Evolutionary conservation across 2,329 filamentous ascomycete genomes (phyloP).

Genomic region (Aspergillus vadensis): DNA sequence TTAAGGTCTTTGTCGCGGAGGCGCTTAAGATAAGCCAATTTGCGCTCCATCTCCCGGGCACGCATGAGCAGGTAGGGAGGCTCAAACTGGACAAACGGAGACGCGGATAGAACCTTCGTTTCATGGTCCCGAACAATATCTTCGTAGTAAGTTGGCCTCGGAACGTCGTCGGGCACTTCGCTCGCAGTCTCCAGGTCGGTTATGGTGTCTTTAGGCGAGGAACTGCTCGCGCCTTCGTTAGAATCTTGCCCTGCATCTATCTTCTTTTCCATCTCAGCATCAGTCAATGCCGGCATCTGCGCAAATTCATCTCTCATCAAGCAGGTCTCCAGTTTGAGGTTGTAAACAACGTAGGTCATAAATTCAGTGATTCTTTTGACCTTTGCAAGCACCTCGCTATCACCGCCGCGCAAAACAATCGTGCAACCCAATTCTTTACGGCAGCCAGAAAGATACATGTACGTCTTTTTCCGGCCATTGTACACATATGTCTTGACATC

Average conservation of each 20-base stretch:
- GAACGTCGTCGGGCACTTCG: constrained; percentile 73
- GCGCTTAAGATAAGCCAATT: constrained; percentile 77
- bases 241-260: constrained; percentile 19
- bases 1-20: constrained; percentile 70
- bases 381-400: constrained; percentile 68
- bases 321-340: constrained; percentile 91
- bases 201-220: constrained; percentile 18
- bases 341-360: constrained; percentile 99
- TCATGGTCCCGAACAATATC: constrained; percentile 93
- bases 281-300: constrained; percentile 68
- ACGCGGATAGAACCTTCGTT: constrained; percentile 90
- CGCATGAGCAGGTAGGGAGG: constrained; percentile 92
- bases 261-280: constrained; percentile 42
- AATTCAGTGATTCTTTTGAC: constrained; percentile 96
- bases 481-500: constrained; percentile 96
- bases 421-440: constrained; percentile 90
- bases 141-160: constrained; percentile 89
- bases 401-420: constrained; percentile 83
- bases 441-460: constrained; percentile 91
- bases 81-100: constrained; percentile 92
- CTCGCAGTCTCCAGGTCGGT: constrained; percentile 28
- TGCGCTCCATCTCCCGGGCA: constrained; percentile 84
- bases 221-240: constrained; percentile 21
- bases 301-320: constrained; percentile 92
- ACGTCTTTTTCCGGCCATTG: constrained; percentile 83